Evolutionary conservation across 2,329 filamentous ascomycete genomes (phyloP).

Genomic region (Neonectria punicea): DNA sequence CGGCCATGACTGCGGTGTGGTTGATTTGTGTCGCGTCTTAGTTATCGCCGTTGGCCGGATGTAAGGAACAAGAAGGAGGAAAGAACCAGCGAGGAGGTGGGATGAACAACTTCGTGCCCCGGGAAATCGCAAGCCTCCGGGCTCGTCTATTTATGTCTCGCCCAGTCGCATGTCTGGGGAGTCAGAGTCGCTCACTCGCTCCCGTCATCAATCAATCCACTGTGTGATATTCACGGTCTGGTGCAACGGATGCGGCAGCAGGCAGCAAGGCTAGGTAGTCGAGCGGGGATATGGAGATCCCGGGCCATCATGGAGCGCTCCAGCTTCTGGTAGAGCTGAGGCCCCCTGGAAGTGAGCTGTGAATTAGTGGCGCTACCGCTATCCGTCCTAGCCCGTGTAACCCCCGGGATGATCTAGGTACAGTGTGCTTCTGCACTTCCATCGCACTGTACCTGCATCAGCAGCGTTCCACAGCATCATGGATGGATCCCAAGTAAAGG

Average conservation of each 20-base stretch:
- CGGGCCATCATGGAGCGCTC: too few relatives aligned
- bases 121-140: background rate
- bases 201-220: background rate
- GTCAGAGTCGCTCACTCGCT: background rate
- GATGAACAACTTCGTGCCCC: background rate
- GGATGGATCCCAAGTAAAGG: too few relatives aligned
- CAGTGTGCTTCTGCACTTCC: background rate
- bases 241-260: background rate
- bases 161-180: background rate
- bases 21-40: background rate
- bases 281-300: background rate
- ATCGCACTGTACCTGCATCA: background rate
- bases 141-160: background rate
- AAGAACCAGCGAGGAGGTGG: background rate
- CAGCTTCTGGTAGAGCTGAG: too few relatives aligned
- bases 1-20: conserved; percentile 23
- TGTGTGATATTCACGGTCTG: background rate
- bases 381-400: background rate
- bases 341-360: background rate
- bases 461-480: too few relatives aligned
- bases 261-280: conserved; percentile 15
- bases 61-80: background rate
- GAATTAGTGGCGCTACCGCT: background rate
- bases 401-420: background rate
- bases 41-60: background rate